A percentile compares a stretch with the other conserved stretches of the same genome.
Evolutionary conservation across 148 eudicot genomes (phyloP).

Genomic region (Chenopodium formosanum): DNA sequence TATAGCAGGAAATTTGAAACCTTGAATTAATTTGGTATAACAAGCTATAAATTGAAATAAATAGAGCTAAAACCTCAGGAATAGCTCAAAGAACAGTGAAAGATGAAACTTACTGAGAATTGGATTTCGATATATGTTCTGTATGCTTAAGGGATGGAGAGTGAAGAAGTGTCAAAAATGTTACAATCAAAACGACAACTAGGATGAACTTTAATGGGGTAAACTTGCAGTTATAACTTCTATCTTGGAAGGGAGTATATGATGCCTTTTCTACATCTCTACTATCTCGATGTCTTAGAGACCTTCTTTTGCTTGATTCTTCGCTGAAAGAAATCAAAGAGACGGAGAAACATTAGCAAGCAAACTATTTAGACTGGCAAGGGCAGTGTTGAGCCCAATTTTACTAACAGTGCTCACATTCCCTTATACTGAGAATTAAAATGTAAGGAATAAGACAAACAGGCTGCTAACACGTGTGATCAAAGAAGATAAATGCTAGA

Average conservation of each 20-base stretch:
- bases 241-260: constrained; percentile 48
- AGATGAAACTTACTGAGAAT: constrained; percentile 44
- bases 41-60: neutral
- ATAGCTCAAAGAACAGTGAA: neutral
- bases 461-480: neutral
- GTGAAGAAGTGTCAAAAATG: constrained; percentile 52
- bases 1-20: neutral
- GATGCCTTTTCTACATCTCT: constrained; percentile 67
- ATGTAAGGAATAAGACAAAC: neutral
- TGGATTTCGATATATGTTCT: constrained; percentile 43
- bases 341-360: constrained; percentile 3
- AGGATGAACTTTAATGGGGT: constrained; percentile 53
- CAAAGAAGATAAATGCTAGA: neutral
- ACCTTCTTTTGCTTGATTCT: constrained; percentile 72
- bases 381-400: neutral
- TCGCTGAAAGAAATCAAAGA: constrained; percentile 47
- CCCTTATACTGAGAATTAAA: neutral
- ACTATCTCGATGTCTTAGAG: constrained; percentile 49
- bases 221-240: constrained; percentile 53
- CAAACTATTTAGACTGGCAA: neutral
- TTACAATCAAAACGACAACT: constrained; percentile 55
- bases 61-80: neutral
- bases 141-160: constrained; percentile 63
- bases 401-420: neutral
- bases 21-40: neutral